Conservation (phyloP, 306 rosid genomes). For the Prunus kanzakura region DNA sequence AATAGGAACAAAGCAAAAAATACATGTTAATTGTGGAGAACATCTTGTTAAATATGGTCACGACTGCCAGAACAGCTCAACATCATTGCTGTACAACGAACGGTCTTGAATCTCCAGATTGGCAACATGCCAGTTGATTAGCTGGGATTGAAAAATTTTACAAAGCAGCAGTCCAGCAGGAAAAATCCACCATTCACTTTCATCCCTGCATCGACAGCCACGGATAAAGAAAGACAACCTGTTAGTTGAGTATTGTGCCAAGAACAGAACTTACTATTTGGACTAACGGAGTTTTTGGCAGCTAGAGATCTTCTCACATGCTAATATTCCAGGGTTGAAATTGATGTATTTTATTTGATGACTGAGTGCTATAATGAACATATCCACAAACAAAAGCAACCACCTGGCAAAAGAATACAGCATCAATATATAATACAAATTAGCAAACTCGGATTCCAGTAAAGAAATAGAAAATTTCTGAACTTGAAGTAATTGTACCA, state of each 20-base stretch:
- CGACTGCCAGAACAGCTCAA: slow-evolving; percentile 97
- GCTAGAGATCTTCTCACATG: slow-evolving; percentile 58
- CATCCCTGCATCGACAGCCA: slow-evolving; percentile 68
- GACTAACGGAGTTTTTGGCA: background rate
- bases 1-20: background rate
- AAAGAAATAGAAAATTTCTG: background rate
- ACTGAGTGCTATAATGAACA: slow-evolving; percentile 65
- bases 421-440: background rate
- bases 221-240: background rate
- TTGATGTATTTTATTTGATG: slow-evolving; percentile 54
- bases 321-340: slow-evolving; percentile 78
- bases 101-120: slow-evolving; percentile 99
- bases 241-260: background rate
- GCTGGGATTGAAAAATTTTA: slow-evolving; percentile 86
- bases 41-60: slow-evolving; percentile 39
- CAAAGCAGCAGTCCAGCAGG: slow-evolving; percentile 81
- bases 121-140: slow-evolving; percentile 93
- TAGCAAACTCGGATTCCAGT: background rate
- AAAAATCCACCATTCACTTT: slow-evolving; percentile 98
- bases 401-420: slow-evolving; percentile 40
- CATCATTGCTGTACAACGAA: slow-evolving; percentile 89
- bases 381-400: slow-evolving; percentile 94
- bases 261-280: background rate
- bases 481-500: background rate
- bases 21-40: slow-evolving; percentile 42